phyloP scores from a whole-genome alignment of 768 basidiomycete genomes.

The Bullera alba region DNA sequence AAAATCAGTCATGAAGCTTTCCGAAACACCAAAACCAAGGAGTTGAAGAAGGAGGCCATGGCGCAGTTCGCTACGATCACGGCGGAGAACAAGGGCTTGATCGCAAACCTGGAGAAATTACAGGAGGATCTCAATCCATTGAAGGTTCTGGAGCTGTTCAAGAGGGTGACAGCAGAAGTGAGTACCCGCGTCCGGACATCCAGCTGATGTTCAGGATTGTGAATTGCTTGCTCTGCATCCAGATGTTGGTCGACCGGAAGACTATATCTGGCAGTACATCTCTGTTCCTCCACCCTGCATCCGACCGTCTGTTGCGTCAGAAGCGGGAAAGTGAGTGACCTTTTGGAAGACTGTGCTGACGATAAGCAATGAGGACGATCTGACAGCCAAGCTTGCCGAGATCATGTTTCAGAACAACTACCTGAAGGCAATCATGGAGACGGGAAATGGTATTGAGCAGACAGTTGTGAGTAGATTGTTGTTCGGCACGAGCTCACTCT shows the following conservation, averaged over 20 bases:
- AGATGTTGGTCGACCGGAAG: slow-evolving; percentile 81
- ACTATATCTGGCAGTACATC: slow-evolving; percentile 98
- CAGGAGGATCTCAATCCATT: slow-evolving; percentile 85
- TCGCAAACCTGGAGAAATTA: slow-evolving; percentile 64
- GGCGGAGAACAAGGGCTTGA: slow-evolving; percentile 73
- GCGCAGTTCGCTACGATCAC: slow-evolving; percentile 72
- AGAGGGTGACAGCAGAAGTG: slow-evolving; percentile 85
- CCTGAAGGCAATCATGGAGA: slow-evolving; percentile 79
- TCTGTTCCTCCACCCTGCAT: slow-evolving; percentile 98
- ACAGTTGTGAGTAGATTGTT: slow-evolving; percentile 23
- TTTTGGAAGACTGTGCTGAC: not conserved
- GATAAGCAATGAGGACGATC: slow-evolving; percentile 86
- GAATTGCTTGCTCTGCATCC: slow-evolving; percentile 89
- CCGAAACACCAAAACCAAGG: slow-evolving; percentile 76
- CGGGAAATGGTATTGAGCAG: slow-evolving; percentile 54
- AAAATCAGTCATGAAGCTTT: slow-evolving; percentile 98
- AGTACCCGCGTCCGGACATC: slow-evolving; percentile 7
- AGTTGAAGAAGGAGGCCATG: slow-evolving; percentile 82
- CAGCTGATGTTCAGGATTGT: slow-evolving; percentile 62
- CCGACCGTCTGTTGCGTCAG: slow-evolving; percentile 92
- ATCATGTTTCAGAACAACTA: slow-evolving; percentile 91
- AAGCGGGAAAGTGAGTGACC: slow-evolving; percentile 61
- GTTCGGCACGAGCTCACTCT: not conserved
- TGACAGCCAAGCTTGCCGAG: slow-evolving; percentile 94
- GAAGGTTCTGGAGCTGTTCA: slow-evolving; percentile 86